A percentile compares a stretch with the other conserved stretches of the same genome.
These are phyloP conservation scores for Cadophora malorum DNA, from an alignment of 2,329 filamentous ascomycete species.

Conservation along the genomic window DNA sequence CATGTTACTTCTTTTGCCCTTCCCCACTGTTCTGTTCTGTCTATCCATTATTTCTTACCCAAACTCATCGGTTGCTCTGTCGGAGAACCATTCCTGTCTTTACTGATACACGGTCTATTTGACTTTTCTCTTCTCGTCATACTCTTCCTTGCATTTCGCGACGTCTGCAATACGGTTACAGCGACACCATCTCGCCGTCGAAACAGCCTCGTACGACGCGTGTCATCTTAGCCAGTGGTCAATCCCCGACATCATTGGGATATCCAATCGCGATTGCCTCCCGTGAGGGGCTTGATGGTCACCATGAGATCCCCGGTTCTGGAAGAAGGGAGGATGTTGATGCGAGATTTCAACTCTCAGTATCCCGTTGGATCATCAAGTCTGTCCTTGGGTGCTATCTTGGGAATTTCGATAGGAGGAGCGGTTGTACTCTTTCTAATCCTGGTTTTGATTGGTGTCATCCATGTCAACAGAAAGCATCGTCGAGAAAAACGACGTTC, in stretches of 20 bases:
- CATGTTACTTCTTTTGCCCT: constrained; percentile 21
- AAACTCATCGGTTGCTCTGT: constrained; percentile 11
- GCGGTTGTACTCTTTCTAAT: constrained; percentile 26
- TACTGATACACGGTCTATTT: constrained; percentile 16
- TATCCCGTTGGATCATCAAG: constrained; percentile 23
- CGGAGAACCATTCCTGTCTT: constrained; percentile 23
- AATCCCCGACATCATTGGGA: not conserved
- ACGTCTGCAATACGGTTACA: not conserved
- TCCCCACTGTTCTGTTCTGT: not conserved
- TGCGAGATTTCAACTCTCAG: constrained; percentile 12
- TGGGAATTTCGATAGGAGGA: constrained; percentile 36
- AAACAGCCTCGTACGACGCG: constrained; percentile 3
- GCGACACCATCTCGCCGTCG: not conserved
- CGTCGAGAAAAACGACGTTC: constrained; percentile 17
- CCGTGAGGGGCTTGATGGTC: not conserved
- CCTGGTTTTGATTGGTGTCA: constrained; percentile 18
- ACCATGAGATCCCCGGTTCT: not conserved
- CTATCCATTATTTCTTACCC: not conserved
- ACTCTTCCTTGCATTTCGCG: not conserved
- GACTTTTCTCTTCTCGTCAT: not conserved
- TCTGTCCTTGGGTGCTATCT: constrained; percentile 27
- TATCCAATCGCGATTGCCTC: not conserved
- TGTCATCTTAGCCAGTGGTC: not conserved
- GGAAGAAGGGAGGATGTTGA: not conserved
- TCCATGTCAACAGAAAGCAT: constrained; percentile 31